Percentiles rank a stretch among this genome's conserved stretches.
Evolutionary conservation across 202 grass and related monocot species (phyloP).

Genomic region (Carex arenaria): DNA sequence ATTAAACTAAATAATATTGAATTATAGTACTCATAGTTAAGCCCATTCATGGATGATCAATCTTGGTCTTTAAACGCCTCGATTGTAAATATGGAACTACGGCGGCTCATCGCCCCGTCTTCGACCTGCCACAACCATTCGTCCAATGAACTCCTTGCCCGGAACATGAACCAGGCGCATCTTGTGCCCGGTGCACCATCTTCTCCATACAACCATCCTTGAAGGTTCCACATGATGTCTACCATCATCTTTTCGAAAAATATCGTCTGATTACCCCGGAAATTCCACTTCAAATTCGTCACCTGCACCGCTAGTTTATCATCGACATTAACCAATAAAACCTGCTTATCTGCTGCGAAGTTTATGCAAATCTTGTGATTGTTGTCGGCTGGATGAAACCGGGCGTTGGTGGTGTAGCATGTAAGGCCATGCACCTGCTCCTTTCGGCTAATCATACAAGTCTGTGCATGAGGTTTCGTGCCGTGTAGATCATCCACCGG

Average conservation of each 20-base stretch:
- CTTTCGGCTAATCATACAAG: constrained; percentile 33
- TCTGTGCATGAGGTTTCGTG: constrained; percentile 35
- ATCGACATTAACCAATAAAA: constrained; percentile 46
- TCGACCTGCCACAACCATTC: constrained; percentile 44
- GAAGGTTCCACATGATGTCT: constrained; percentile 87
- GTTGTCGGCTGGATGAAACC: constrained; percentile 44
- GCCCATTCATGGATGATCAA: background rate
- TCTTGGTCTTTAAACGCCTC: background rate
- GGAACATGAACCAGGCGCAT: constrained; percentile 70
- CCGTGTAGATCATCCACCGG: constrained; percentile 28
- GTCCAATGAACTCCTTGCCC: constrained; percentile 36
- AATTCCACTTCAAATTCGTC: constrained; percentile 56
- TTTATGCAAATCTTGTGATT: constrained; percentile 67
- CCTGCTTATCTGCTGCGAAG: constrained; percentile 41
- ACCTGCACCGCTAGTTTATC: constrained; percentile 48
- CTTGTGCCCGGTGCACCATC: background rate
- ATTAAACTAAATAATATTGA: background rate
- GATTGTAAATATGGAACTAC: constrained; percentile 9
- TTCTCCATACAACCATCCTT: constrained; percentile 62
- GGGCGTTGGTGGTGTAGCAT: constrained; percentile 36
- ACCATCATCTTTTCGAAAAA: constrained; percentile 49
- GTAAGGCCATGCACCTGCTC: constrained; percentile 55
- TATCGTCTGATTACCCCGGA: constrained; percentile 72
- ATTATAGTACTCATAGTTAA: background rate
- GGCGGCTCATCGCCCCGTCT: background rate